Evolutionary conservation across 1,139 yeast genomes (phyloP), one percentile per base, ranked within the genome.

Genomic region (Waltiozyma sp.): DNA sequence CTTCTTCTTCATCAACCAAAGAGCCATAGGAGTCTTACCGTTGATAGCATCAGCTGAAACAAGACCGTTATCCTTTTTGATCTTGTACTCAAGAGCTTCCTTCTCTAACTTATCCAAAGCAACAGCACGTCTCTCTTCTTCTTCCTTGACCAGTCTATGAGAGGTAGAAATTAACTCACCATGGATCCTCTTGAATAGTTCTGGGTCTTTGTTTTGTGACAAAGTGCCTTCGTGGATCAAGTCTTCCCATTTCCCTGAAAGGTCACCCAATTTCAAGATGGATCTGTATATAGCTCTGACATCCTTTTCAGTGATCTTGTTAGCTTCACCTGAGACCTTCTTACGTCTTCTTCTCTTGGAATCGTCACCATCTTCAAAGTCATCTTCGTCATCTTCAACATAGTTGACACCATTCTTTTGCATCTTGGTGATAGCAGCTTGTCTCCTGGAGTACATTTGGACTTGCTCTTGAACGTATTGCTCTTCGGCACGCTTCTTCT

Each of bases 221-320:
- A 93, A 69, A 35, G 91, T 80, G 24, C 96, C 96, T 57, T 91
- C 97, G 47, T 83, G 87, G 49, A 88, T 86, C 43, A 91, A 71
- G 52, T 80, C 86, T 48, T 87, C 95, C 84, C 95, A 84, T 60
- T 77, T 77, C n/a, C 78, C 75, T 4, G 78, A 66, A 44, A 91
- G 68, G 56, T 87, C 91, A 47, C 99, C 99, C 52, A 76, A 75
- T 49, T 85, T 77, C 54, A 91, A 67, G 44, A 89, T 77, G 1
- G 95, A 81, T 55, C 88, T 75, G 65, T 91, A 91, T 38, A 93
- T 72, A 21, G 87, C 85, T 53, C 98, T 77, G 39, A 89, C 73
- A 58, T 93, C 98, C 56, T 84, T 77, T 54, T 91, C 98, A 2
- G 85, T 80, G 46, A 91, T 70, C 34, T 75, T 73, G 28, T 66